phyloP scores from a whole-genome alignment of 768 basidiomycete genomes.

The Hygrocybe coccinea region DNA sequence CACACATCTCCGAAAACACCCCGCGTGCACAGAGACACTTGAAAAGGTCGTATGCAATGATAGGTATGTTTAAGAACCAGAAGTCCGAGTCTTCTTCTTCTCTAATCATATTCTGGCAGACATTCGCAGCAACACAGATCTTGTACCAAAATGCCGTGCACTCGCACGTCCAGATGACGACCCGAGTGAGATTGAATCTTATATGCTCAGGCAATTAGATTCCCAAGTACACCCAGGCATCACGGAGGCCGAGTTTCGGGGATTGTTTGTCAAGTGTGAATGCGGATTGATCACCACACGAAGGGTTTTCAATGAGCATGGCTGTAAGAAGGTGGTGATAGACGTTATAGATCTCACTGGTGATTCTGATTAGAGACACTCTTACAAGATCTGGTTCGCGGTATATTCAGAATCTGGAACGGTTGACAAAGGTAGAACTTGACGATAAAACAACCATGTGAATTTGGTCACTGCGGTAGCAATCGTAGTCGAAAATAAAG shows the following conservation, averaged over 20 bases:
- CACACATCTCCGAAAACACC: not conserved
- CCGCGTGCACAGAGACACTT: not conserved
- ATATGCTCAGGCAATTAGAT: not conserved
- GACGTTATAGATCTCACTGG: too few species aligned
- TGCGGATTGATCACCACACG: not conserved
- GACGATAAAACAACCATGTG: too few species aligned
- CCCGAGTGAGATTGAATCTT: not conserved
- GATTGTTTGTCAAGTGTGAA: not conserved
- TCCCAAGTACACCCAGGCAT: not conserved
- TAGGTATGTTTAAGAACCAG: not conserved
- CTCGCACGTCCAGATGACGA: not conserved
- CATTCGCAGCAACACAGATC: not conserved
- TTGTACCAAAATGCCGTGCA: not conserved
- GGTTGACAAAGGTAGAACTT: too few species aligned
- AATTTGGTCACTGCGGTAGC: too few species aligned
- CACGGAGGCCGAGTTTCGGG: not conserved
- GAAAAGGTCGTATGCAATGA: not conserved
- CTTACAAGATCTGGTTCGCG: too few species aligned
- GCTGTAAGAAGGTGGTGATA: too few species aligned
- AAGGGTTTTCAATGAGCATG: too few species aligned
- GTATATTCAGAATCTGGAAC: too few species aligned
- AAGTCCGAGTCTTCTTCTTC: not conserved
- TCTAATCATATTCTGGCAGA: not conserved
- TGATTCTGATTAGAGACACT: too few species aligned
- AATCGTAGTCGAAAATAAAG: too few species aligned